Evolutionary conservation across 2,329 filamentous ascomycete species (phyloP), one percentile per base, ranked within the genome.

Genomic region (Diaporthe velutina): DNA sequence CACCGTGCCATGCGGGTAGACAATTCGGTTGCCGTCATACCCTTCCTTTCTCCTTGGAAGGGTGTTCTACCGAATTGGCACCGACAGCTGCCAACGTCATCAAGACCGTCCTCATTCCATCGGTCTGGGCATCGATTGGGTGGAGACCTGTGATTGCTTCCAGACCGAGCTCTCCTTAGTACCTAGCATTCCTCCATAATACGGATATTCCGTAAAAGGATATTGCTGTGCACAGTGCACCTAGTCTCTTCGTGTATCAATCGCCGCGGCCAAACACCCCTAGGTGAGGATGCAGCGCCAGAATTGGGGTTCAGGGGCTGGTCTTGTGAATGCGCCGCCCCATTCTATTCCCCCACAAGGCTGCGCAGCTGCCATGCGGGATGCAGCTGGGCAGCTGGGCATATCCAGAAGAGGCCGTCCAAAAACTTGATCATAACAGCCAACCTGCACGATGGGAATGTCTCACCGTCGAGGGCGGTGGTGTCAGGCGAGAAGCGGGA

Each of bases 231-330:
- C 19, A 17, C 30, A 25, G 13, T 6, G 30, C 28, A 19, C 15
- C 35, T 42, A 9, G 4, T n/a, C 38, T 13, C 22, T 3, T 25
- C 2, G 22, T 25, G 38, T 30, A 19, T 30, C 38, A 64, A 10
- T 22, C 9, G 15, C 28, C 19, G 4, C 40, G 45, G 58, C 28
- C 58, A 42, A 42, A 35, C 45, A 28, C 64, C 64, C 48, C 33
- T 54, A 19, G 33, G 12, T 68, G 33, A 28, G 64, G 48, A 40
- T 68, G 64, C 64, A 68, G 48, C 48, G 64, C 48, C 64, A 68
- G 48, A 68, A 17, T 38, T 28, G 30, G n/a, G 6, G n/a, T 33
- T 68, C 64, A 68, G 64, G 64, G 64, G 48, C 64, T 30, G 42
- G 19, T 66, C 15, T 19, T 67, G 10, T 66, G 40, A 33, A 4